phyloP scores from a whole-genome alignment of 2,329 filamentous ascomycete species.

The Aspergillus neoniger region DNA sequence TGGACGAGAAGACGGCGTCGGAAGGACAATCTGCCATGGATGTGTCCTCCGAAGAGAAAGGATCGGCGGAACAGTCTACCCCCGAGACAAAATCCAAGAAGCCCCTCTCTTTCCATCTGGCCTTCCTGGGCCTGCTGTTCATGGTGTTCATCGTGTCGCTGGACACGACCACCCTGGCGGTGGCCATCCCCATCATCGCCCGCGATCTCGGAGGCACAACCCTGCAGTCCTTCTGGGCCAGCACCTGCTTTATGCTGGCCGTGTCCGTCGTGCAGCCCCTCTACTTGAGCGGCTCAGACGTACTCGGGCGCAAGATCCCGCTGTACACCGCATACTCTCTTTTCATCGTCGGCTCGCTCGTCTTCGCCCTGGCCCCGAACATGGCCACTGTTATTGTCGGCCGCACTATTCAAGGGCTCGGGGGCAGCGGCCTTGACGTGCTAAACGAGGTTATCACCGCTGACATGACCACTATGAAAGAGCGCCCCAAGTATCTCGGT shows the following conservation, averaged over 20 bases:
- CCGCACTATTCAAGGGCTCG: conserved; percentile 6
- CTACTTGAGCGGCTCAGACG: conserved; percentile 26
- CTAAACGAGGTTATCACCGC: conserved; percentile 27
- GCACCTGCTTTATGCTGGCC: conserved; percentile 18
- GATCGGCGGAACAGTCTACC: background rate
- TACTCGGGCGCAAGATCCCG: conserved; percentile 37
- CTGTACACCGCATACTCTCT: conserved; percentile 39
- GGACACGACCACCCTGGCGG: background rate
- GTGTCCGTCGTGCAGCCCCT: conserved; percentile 20
- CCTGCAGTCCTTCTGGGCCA: conserved; percentile 25
- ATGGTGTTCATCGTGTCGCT: conserved; percentile 1
- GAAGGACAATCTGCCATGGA: background rate
- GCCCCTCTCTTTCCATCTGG: background rate
- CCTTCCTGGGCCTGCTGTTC: background rate
- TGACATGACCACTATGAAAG: conserved; percentile 47
- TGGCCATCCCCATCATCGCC: conserved; percentile 17
- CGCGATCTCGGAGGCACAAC: conserved; percentile 21
- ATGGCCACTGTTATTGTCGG: conserved; percentile 8
- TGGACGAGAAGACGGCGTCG: background rate
- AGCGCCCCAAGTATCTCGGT: conserved; percentile 58
- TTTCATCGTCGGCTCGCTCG: conserved; percentile 49
- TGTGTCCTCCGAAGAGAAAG: background rate
- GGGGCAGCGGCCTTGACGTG: conserved; percentile 2
- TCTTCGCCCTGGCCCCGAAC: conserved; percentile 33
- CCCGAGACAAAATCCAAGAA: background rate